Conservation (phyloP, 352 stramenopile genomes). For the Blastocystis sp. region DNA sequence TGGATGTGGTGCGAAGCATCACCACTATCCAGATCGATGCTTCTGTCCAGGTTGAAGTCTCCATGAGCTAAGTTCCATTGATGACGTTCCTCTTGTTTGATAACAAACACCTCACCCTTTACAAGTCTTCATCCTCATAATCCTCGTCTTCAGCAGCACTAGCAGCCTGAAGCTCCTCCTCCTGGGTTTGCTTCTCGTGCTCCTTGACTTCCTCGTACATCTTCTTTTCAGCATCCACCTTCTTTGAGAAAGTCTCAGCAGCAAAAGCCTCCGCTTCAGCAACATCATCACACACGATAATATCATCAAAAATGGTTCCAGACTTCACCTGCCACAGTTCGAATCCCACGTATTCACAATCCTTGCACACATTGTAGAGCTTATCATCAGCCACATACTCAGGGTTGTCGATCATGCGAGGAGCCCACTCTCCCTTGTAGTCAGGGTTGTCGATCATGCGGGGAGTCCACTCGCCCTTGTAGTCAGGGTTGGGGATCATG, state of each 20-base stretch:
- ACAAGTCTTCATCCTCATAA: constrained; percentile 64
- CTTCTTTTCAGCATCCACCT: constrained; percentile 88
- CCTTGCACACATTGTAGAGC: constrained; percentile 88
- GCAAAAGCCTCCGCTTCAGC: constrained; percentile 82
- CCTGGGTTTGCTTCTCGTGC: constrained; percentile 68
- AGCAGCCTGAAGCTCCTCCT: constrained; percentile 66
- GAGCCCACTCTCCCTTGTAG: constrained; percentile 95
- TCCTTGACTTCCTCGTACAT: constrained; percentile 78
- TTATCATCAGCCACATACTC: constrained; percentile 88
- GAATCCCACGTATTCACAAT: constrained; percentile 90
- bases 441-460: constrained; percentile 95
- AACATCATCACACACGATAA: constrained; percentile 91
- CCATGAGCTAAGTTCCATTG: constrained; percentile 33
- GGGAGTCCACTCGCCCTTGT: constrained; percentile 94
- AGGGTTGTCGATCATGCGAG: constrained; percentile 90
- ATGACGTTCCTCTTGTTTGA: neutral
- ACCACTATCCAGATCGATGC: constrained; percentile 81
- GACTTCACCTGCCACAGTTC: constrained; percentile 97
- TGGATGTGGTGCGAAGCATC: constrained; percentile 98
- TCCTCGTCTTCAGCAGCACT: constrained; percentile 63
- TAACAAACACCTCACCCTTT: neutral
- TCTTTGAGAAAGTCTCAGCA: constrained; percentile 79
- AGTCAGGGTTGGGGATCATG: constrained; percentile 90
- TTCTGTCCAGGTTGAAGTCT: constrained; percentile 50
- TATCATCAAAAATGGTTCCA: constrained; percentile 97